phyloP scores from a whole-genome alignment of 495 filamentous ascomycete species.

The Thermothielavioides terrestris region DNA sequence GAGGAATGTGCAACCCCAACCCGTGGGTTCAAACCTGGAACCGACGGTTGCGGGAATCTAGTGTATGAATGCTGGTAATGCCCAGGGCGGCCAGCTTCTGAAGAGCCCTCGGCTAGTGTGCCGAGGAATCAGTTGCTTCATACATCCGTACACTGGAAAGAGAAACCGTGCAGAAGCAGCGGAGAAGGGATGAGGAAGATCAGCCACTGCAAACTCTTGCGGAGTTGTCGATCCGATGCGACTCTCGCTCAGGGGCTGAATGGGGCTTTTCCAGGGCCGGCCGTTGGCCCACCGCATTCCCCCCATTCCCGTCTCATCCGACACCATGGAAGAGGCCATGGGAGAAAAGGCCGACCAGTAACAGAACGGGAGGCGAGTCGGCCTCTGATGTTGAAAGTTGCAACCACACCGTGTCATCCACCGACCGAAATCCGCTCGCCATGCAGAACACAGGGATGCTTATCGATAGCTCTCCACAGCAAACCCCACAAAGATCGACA shows the following conservation, averaged over 20 bases:
- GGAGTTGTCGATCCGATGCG: slow-evolving; percentile 9
- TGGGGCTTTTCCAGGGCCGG: not conserved
- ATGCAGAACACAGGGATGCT: too few species aligned
- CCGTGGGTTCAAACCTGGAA: not conserved
- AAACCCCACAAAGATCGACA: too few species aligned
- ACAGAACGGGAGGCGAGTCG: not conserved
- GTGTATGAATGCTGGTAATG: not conserved
- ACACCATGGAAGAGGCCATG: not conserved
- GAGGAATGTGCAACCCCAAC: not conserved
- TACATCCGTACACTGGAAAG: too few species aligned
- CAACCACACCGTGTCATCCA: not conserved
- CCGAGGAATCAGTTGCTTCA: too few species aligned
- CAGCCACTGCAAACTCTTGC: not conserved
- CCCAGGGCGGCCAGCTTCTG: not conserved
- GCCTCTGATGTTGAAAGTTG: not conserved
- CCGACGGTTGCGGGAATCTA: not conserved
- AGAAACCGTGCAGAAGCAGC: not conserved
- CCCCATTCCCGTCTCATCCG: not conserved
- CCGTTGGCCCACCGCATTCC: not conserved
- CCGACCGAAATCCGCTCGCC: too few species aligned
- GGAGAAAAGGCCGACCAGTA: not conserved
- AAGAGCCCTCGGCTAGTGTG: not conserved
- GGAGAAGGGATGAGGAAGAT: slow-evolving; percentile 4
- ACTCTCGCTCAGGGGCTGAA: slow-evolving; percentile 3
- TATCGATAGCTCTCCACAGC: too few species aligned